Conservation (phyloP, 164 flowering plant genomes). For the Vitis vinifera region ASM3070453v1 NC_081810.1:17275501-17276000, state of each 20-base stretch:
- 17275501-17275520: slow-evolving; percentile 22
- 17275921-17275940: too few relatives aligned
- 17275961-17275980: too few relatives aligned
- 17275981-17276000: too few relatives aligned
- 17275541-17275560: slow-evolving; percentile 30
- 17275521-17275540: slow-evolving; percentile 16
- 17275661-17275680: slow-evolving; percentile 24
- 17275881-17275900: background rate
- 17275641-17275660: slow-evolving; percentile 34
- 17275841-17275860: slow-evolving; percentile 7
- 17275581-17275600: slow-evolving; percentile 34
- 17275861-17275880: slow-evolving; percentile 11
- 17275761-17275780: slow-evolving; percentile 11
- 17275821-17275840: slow-evolving; percentile 10
- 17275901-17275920: too few relatives aligned
- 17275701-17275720: slow-evolving; percentile 25
- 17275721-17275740: slow-evolving; percentile 15
- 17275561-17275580: slow-evolving; percentile 17
- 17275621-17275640: slow-evolving; percentile 35
- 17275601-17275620: slow-evolving; percentile 55
- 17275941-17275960: too few relatives aligned
- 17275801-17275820: slow-evolving; percentile 3
- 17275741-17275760: slow-evolving; percentile 13
- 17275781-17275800: slow-evolving; percentile 17
- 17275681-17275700: slow-evolving; percentile 16